Base-by-base conservation (phyloP, 2,329 filamentous ascomycete species). In the Aspergillus udagawae region DNA sequence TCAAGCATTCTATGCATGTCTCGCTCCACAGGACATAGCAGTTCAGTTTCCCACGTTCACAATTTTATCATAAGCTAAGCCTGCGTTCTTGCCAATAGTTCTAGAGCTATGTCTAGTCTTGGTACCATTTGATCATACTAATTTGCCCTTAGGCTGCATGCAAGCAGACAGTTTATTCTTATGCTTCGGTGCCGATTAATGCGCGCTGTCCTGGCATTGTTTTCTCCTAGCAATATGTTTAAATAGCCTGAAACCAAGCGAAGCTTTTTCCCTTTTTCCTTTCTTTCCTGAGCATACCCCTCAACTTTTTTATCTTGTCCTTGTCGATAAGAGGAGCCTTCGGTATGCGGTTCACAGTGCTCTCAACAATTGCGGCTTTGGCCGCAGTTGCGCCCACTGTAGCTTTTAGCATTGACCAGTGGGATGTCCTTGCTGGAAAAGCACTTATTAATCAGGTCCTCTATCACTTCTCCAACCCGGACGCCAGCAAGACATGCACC, bases 391-490 rank as follows among this genome's bases (percentile, higher is more conserved):
- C 49, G 29, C 53, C 53, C 5, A 49, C 54, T 9, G 49, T 42
- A 25, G 54, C n/a, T 14, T 49, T 51, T 2, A 17, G 23, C 45
- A 52, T 35, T n/a, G 57, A 59, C 17, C n/a, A 48, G 20, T 56
- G 55, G 51, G 57, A 59, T 45, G 21, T 49, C 12, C 48, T 59
- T 23, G 48, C 57, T 12, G 55, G 54, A 12, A 57, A 59, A 29
- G 57, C 57, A 20, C 35, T 59, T 4, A 23, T 28, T 17, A 59
- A 56, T 21, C 55, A 59, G 52, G 21, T 52, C 3, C 38, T 49
- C 10, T 54, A 59, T 28, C 28, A 57, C 21, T 45, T 29, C 21
- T n/a, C 53, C 12, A 41, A 53, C 21, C 44, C 49, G 9, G n/a
- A 29, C 12, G 49, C 51, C 29, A 42, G 50, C 14, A 45, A 45